Base-by-base conservation (phyloP, 805 yeast genomes). In the Lachancea meyersii region DNA sequence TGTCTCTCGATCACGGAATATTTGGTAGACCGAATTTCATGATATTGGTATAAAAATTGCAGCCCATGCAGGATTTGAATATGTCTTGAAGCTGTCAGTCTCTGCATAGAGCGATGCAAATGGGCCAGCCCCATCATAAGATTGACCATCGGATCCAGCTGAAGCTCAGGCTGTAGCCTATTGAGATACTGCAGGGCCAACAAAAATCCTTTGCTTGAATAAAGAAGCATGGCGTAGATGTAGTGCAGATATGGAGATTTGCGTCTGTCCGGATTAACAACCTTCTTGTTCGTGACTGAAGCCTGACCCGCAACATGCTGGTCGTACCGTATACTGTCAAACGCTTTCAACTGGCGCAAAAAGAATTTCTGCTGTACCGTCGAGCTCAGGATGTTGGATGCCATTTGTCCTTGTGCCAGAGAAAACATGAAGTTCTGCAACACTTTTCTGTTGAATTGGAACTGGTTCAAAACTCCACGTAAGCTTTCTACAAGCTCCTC, bases 311-410 rank as follows among this genome's bases (percentile, higher is more conserved):
- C 66, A 16, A 87, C 76, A 10, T 71, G 70, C 33, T 72, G 74
- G 8, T 67, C 69, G 39, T 61, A 57, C 23, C 78, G 72, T 13
- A 82, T 55, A 2, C 93, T 76, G 59, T 93, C 98, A 58, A 77
- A 80, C 0, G 96, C 94, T 58, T 91, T 93, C 49, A 91, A 70
- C 53, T 89, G 97, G 51, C 98, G 77, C 47, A 93, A 66, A 48
- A 91, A 80, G 58, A 80, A 91, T 60, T 93, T 93, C 54, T 91
- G 97, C 56, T 86, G 91, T 48, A 86, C 85, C 27, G 86, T 79
- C 37, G 83, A 80, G 38, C 86, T 80, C 55, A 82, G 77, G 14
- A 75, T 70, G 11, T 77, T 82, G 53, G 76, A 65, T 1, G 84
- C 75, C 5, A 65, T 66, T 22, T 69, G 67, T 0, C 91, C 88